phyloP scores from a whole-genome alignment of 1,284 basidiomycete species.

The Moesziomyces aphidis region DNA sequence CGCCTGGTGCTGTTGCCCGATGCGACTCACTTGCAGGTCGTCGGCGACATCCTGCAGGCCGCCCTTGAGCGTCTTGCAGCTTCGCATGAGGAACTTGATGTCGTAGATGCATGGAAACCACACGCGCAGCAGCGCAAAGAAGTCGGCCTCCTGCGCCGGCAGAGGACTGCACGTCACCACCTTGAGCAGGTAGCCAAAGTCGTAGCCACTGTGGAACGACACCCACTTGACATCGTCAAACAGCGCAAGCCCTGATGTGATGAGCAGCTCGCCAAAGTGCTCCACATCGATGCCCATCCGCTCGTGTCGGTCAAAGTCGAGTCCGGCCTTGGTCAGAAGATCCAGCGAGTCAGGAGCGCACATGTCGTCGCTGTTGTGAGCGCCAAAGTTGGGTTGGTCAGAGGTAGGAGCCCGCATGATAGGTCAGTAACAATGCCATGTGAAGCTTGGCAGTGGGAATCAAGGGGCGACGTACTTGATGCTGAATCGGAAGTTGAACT shows the following conservation, averaged over 20 bases:
- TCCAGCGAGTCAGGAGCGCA: constrained; percentile 97
- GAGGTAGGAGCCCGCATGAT: not conserved
- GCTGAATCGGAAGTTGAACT: constrained; percentile 98
- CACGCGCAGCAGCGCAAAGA: constrained; percentile 86
- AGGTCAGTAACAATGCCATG: not conserved
- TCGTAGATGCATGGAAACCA: constrained; percentile 99
- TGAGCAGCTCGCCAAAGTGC: constrained; percentile 96
- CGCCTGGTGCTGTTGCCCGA: constrained; percentile 93
- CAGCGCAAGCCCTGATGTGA: constrained; percentile 93
- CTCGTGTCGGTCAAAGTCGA: constrained; percentile 93
- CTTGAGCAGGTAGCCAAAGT: constrained; percentile 98
- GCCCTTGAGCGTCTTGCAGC: constrained; percentile 88
- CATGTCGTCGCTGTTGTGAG: constrained; percentile 84
- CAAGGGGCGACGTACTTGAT: constrained; percentile 75
- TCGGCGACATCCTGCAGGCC: constrained; percentile 96
- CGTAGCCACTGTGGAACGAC: constrained; percentile 98
- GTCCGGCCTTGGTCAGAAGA: constrained; percentile 90
- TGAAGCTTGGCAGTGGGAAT: not conserved
- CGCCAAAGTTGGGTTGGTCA: not conserved
- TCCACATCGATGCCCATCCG: constrained; percentile 92
- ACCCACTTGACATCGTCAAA: constrained; percentile 94
- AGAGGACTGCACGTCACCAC: constrained; percentile 88
- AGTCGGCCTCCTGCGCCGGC: constrained; percentile 87
- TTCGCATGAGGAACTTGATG: constrained; percentile 94
- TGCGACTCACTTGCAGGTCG: constrained; percentile 86